Percentiles rank a stretch among this genome's conserved stretches.
Conservation (phyloP, 495 filamentous ascomycete genomes). For the Trichoderma gamsii region DNA sequence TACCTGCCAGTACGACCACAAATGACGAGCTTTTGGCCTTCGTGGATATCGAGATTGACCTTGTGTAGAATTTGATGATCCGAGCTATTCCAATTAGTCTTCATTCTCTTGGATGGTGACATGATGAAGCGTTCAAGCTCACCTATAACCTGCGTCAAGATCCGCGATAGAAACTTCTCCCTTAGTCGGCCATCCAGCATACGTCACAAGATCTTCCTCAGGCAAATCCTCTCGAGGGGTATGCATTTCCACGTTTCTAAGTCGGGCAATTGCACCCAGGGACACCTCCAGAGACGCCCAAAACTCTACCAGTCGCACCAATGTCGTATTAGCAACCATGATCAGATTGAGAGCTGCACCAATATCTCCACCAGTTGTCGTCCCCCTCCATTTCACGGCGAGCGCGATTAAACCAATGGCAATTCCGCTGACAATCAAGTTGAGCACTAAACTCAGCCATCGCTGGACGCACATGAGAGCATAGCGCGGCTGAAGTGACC, state of each 20-base stretch:
- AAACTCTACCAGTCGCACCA: slow-evolving; percentile 28
- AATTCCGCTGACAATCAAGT: slow-evolving; percentile 35
- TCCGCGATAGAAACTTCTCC: slow-evolving; percentile 28
- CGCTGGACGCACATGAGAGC: slow-evolving; percentile 38
- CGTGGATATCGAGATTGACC: slow-evolving; percentile 27
- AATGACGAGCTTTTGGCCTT: slow-evolving; percentile 32
- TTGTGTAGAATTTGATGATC: slow-evolving; percentile 22
- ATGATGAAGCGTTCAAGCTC: slow-evolving; percentile 9
- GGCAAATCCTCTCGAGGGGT: slow-evolving; percentile 30
- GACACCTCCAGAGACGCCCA: slow-evolving; percentile 49
- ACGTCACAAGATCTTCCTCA: slow-evolving; percentile 19
- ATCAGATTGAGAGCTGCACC: slow-evolving; percentile 29
- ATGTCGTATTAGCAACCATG: slow-evolving; percentile 28
- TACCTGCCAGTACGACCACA: slow-evolving; percentile 32
- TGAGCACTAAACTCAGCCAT: slow-evolving; percentile 41
- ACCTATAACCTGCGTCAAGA: slow-evolving; percentile 33
- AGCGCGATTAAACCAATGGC: slow-evolving; percentile 40
- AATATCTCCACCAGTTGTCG: slow-evolving; percentile 27
- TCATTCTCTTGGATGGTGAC: not conserved
- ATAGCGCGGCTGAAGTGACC: slow-evolving; percentile 37
- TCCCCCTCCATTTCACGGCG: slow-evolving; percentile 26
- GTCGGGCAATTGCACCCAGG: slow-evolving; percentile 44
- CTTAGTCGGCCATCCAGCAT: slow-evolving; percentile 30
- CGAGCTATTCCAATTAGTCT: slow-evolving; percentile 12
- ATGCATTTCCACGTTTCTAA: slow-evolving; percentile 33